These are phyloP conservation scores for Neofusicoccum cordaticola DNA, from an alignment of 2,329 filamentous ascomycete species.

Conservation along the genomic window DNA sequence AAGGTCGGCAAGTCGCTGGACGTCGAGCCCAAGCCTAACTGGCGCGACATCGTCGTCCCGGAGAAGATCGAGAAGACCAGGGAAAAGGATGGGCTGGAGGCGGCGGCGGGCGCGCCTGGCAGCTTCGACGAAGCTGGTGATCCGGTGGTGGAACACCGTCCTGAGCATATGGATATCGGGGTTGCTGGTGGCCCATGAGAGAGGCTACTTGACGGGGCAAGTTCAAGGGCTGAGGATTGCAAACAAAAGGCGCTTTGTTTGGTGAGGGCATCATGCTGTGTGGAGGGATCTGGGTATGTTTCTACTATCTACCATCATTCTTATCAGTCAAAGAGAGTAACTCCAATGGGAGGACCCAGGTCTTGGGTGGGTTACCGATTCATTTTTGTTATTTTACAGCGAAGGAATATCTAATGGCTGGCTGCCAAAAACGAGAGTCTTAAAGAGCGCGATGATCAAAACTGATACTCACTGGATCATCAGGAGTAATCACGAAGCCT, in stretches of 20 bases:
- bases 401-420: not conserved
- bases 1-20: not conserved
- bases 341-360: not conserved
- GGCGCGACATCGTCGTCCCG: not conserved
- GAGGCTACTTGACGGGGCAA: not conserved
- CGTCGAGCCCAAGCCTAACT: slow-evolving; percentile 9
- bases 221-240: not conserved
- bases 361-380: not conserved
- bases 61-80: not conserved
- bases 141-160: not conserved
- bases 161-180: slow-evolving; percentile 1
- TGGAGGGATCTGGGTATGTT: not conserved
- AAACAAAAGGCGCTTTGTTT: not conserved
- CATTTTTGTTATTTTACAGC: not conserved
- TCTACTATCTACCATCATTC: not conserved
- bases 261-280: not conserved
- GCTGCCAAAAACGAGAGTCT: not conserved
- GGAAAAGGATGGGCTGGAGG: slow-evolving; percentile 1
- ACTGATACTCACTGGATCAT: not conserved
- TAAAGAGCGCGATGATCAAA: not conserved
- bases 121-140: not conserved
- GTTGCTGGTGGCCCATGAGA: not conserved
- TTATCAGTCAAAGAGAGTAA: not conserved
- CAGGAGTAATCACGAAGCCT: not conserved
- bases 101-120: not conserved